phyloP scores from a whole-genome alignment of 2,329 filamentous ascomycete genomes.

The Chrysoporthe cubensis region DNA sequence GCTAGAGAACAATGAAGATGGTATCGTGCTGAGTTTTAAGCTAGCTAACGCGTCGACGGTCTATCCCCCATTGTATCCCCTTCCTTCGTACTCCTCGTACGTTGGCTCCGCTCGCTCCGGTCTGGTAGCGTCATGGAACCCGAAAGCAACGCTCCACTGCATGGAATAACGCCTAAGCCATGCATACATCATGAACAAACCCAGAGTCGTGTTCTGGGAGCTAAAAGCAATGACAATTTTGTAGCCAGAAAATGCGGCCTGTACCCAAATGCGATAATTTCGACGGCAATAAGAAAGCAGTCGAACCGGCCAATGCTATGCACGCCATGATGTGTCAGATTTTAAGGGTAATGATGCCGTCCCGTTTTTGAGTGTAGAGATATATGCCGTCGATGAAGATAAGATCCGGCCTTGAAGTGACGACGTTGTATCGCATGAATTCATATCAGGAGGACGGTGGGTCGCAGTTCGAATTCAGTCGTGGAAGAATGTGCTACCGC shows the following conservation, averaged over 20 bases:
- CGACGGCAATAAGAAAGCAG: constrained; percentile 15
- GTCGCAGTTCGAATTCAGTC: constrained; percentile 39
- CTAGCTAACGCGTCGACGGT: constrained; percentile 19
- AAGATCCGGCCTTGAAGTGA: neutral
- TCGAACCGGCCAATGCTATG: constrained; percentile 25
- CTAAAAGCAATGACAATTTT: constrained; percentile 22
- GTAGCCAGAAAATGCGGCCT: constrained; percentile 24
- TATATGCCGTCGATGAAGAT: constrained; percentile 6
- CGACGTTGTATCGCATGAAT: neutral
- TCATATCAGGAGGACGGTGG: neutral
- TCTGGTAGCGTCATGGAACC: neutral
- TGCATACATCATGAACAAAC: constrained; percentile 21
- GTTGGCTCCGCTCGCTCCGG: constrained; percentile 3
- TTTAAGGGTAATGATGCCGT: constrained; percentile 6
- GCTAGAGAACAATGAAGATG: neutral
- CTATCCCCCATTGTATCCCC: constrained; percentile 10
- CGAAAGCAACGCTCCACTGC: constrained; percentile 15
- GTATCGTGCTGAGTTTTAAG: neutral
- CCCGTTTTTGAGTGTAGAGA: constrained; percentile 6
- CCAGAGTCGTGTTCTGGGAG: constrained; percentile 10
- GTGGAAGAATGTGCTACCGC: constrained; percentile 55
- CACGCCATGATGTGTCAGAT: constrained; percentile 20
- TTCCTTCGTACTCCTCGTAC: constrained; percentile 11
- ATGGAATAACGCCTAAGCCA: constrained; percentile 27
- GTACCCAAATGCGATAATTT: constrained; percentile 24